Percentiles rank a stretch among this genome's conserved stretches.
phyloP scores from a whole-genome alignment of 352 stramenopile species.

The Globisporangium solare region DNA sequence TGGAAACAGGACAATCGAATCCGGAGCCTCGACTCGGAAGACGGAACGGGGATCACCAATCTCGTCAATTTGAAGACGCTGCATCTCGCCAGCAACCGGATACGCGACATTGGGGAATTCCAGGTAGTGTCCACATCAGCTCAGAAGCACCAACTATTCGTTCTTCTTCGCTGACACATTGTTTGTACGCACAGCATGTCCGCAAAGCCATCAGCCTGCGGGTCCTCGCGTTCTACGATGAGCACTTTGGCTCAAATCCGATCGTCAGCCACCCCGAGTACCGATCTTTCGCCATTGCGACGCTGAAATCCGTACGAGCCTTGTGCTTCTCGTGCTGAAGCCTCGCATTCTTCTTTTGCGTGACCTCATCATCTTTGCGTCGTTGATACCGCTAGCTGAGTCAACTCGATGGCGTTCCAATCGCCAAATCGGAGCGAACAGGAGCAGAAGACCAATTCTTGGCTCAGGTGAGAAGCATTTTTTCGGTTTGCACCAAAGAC shows the following conservation, averaged over 20 bases:
- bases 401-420: conserved; percentile 39
- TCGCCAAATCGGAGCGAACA: conserved; percentile 34
- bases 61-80: conserved; percentile 72
- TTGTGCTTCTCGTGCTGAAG: neutral
- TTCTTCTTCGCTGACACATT: neutral
- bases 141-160: neutral
- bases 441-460: conserved; percentile 45
- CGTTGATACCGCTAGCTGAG: conserved; percentile 20
- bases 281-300: conserved; percentile 54
- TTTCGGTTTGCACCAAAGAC: too few species aligned
- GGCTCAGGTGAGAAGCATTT: conserved; percentile 23
- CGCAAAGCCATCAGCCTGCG: conserved; percentile 51
- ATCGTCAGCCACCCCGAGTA: conserved; percentile 69
- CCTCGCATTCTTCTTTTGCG: neutral
- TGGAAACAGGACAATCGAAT: conserved; percentile 60
- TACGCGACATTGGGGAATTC: conserved; percentile 69
- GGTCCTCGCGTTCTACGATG: conserved; percentile 59
- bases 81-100: conserved; percentile 68
- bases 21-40: conserved; percentile 19
- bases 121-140: conserved; percentile 9
- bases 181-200: conserved; percentile 25
- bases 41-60: conserved; percentile 39
- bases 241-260: conserved; percentile 83
- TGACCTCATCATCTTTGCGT: neutral
- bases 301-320: conserved; percentile 49